Conservation (phyloP, 441 rosid species). For the Viola pubescens region DNA sequence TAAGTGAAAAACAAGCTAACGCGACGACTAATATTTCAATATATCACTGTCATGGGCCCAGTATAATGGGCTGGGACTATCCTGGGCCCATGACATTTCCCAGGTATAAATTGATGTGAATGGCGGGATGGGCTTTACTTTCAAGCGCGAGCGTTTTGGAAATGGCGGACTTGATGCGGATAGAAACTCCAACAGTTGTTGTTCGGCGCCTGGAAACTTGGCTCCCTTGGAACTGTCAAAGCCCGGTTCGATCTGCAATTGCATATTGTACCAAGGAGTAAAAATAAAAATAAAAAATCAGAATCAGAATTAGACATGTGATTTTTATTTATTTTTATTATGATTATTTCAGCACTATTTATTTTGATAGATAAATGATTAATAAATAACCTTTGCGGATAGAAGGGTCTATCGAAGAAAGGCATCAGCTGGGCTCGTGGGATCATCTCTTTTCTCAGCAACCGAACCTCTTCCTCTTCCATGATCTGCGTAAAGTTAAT, state of each 20-base stretch:
- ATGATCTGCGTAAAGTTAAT: slow-evolving; percentile 38
- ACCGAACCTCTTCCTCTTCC: slow-evolving; percentile 64
- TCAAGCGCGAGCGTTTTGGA: slow-evolving; percentile 40
- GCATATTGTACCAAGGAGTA: background rate
- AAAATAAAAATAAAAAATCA: background rate
- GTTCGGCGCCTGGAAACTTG: slow-evolving; percentile 41
- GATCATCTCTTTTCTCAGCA: slow-evolving; percentile 72
- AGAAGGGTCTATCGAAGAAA: slow-evolving; percentile 64
- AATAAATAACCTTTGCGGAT: slow-evolving; percentile 47
- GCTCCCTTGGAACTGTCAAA: slow-evolving; percentile 71
- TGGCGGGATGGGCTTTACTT: slow-evolving; percentile 2
- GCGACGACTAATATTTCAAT: background rate
- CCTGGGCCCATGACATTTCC: background rate
- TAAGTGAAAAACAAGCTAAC: background rate
- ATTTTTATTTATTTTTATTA: background rate
- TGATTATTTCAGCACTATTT: background rate
- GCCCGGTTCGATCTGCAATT: slow-evolving; percentile 58
- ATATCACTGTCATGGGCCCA: too few relatives aligned
- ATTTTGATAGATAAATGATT: too few relatives aligned
- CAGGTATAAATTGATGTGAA: background rate
- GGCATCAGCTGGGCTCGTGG: slow-evolving; percentile 89
- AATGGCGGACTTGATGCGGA: slow-evolving; percentile 32
- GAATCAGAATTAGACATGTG: too few relatives aligned
- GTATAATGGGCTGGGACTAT: too few relatives aligned
- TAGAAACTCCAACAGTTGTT: slow-evolving; percentile 51